Conservation (phyloP, 1,139 yeast species). For the Yamadazyma diddensiae region DNA sequence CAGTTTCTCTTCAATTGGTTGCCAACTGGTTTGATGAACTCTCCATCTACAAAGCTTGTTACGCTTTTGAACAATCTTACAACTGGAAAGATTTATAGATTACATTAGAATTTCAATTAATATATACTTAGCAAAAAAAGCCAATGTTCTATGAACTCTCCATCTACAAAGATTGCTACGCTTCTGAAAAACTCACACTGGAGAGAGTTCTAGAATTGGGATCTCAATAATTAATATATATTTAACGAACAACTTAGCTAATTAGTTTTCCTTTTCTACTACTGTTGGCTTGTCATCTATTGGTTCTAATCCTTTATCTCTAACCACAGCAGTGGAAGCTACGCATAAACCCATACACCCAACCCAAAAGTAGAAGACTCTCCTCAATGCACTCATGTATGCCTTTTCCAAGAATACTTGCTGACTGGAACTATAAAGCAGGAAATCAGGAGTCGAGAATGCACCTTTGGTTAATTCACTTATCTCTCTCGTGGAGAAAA, state of each 20-base stretch:
- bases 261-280: no score
- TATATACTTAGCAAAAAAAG: not conserved
- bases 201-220: no score
- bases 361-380: constrained; percentile 38
- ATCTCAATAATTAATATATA: no score
- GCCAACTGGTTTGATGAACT: constrained; percentile 13
- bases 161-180: constrained; percentile 28
- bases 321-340: constrained; percentile 30
- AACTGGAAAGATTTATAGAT: constrained; percentile 11
- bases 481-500: no score
- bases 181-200: no score
- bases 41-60: constrained; percentile 11
- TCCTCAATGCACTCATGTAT: constrained; percentile 36
- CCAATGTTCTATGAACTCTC: not conserved
- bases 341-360: constrained; percentile 44
- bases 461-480: no score
- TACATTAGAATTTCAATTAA: no score
- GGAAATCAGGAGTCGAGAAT: not conserved
- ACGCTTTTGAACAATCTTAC: constrained; percentile 11
- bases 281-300: no score
- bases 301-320: constrained; percentile 22
- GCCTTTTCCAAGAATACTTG: constrained; percentile 13
- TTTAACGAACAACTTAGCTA: no score
- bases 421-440: not conserved
- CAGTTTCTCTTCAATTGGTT: constrained; percentile 13